phyloP scores from a whole-genome alignment of 768 basidiomycete species.

The Leccinum ochraceum region DNA sequence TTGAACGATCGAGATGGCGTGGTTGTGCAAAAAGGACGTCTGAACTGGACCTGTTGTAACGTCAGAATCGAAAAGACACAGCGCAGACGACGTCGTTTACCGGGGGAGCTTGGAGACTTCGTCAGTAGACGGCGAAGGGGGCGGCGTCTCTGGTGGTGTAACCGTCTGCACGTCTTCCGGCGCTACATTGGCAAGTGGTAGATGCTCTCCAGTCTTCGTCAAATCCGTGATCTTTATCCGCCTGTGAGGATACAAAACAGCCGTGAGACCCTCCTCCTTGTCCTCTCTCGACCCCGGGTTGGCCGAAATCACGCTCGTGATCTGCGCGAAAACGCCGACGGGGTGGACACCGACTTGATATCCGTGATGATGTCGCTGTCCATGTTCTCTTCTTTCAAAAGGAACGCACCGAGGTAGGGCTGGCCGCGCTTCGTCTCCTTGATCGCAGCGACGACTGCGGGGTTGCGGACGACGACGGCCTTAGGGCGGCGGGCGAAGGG shows the following conservation, averaged over 20 bases:
- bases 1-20: conserved; percentile 84
- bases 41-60: conserved; percentile 58
- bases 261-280: conserved; percentile 89
- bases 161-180: conserved; percentile 44
- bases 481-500: conserved; percentile 96
- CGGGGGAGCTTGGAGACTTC: conserved; percentile 26
- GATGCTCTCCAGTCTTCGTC: conserved; percentile 59
- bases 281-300: conserved; percentile 52
- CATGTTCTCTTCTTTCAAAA: conserved; percentile 90
- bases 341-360: conserved; percentile 78
- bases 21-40: conserved; percentile 81
- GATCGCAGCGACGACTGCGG: conserved; percentile 88
- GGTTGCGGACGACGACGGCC: conserved; percentile 91
- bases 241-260: conserved; percentile 91
- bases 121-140: conserved; percentile 33
- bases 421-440: conserved; percentile 97
- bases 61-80: neutral
- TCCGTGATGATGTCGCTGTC: conserved; percentile 94
- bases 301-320: conserved; percentile 87
- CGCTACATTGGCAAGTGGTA: conserved; percentile 35
- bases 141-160: conserved; percentile 44
- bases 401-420: conserved; percentile 95
- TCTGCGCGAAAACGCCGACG: conserved; percentile 96
- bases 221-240: conserved; percentile 88
- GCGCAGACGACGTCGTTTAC: conserved; percentile 11